Base-by-base conservation (phyloP, 345 rosid genomes). In the Camelina laxa region DNA sequence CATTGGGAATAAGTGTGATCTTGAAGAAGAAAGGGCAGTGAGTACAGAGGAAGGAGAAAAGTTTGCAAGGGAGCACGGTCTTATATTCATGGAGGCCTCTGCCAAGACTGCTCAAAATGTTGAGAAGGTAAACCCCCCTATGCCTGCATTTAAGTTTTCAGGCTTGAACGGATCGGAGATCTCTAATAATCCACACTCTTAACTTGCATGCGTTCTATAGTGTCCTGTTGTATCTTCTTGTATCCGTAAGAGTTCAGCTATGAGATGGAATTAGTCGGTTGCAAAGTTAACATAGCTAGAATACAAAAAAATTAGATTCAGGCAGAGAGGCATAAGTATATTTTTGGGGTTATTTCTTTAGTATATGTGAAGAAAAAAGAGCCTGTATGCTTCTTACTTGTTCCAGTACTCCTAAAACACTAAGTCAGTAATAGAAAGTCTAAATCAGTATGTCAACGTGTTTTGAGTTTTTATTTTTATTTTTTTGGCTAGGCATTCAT, bases 41-140 rank as follows among this genome's bases (percentile, higher is more conserved):
- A 86, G 88, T 81, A 88, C 90, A 0, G 96, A 90, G 85, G 97
- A 94, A 84, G 98, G 98, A 2, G 92, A 91, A 51, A 90, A 94
- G 67, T 94, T 94, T 68, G 98, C 97, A 9, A 92, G 73, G 85
- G 98, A 94, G 79, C 86, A 92, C 78, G 97, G 97, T 15, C 85
- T 94, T 80, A 88, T 92, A 47, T 94, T 94, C 82, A 94, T 92
- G 96, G 97, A 94, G 70, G 97, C 96, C 65, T 94, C 99, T 70
- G 99, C 99, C 31, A 94, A 92, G 80, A 91, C 97, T 77, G 87
- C 99, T 69, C 93, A 85, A 78, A 94, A 94, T 75, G 99, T 94
- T 8, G 97, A 94, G 72, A 97, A 94, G 93, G 98, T 66, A 62
- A 54, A 13, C 20, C 41, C 17, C 45, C 8, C 30, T 27, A 48